Evolutionary conservation across 805 yeast genomes (phyloP).

Genomic region (Suhomyces sp.): DNA sequence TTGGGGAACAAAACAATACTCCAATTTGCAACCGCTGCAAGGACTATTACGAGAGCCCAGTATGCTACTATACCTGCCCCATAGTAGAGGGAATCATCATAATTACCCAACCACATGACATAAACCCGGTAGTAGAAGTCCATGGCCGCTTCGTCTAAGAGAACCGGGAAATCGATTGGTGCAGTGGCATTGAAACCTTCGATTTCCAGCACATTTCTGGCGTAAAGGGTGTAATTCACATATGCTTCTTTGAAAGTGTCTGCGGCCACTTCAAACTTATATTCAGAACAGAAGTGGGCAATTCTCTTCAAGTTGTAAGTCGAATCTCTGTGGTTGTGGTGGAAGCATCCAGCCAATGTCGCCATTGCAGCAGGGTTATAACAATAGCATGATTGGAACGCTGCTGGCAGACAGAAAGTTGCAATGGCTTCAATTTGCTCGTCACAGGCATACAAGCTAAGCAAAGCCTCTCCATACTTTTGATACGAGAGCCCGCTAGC

Average conservation of each 20-base stretch:
- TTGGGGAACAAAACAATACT: conserved; percentile 29
- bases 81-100: conserved; percentile 23
- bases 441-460: conserved; percentile 8
- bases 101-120: conserved; percentile 21
- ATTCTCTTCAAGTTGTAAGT: conserved; percentile 1
- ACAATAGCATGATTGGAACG: conserved; percentile 33
- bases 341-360: conserved; percentile 30
- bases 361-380: conserved; percentile 26
- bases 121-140: conserved; percentile 14
- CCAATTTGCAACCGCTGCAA: conserved; percentile 12
- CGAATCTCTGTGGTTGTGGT: conserved; percentile 9
- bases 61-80: conserved; percentile 21
- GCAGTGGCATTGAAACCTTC: conserved; percentile 20
- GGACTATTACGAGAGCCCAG: conserved; percentile 16
- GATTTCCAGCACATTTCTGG: conserved; percentile 18
- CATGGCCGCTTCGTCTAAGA: conserved; percentile 15
- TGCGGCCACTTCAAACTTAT: conserved; percentile 19
- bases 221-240: conserved; percentile 14
- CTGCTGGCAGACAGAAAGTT: conserved; percentile 17
- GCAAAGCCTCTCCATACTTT: not conserved
- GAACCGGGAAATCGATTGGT: conserved; percentile 23
- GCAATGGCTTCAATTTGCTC: conserved; percentile 7
- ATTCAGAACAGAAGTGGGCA: not conserved
- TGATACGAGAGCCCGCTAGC: no score
- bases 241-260: conserved; percentile 17